Percentiles rank a stretch among this genome's conserved stretches.
phyloP scores from a whole-genome alignment of 2,329 filamentous ascomycete species.

The Nemania sp. region DNA sequence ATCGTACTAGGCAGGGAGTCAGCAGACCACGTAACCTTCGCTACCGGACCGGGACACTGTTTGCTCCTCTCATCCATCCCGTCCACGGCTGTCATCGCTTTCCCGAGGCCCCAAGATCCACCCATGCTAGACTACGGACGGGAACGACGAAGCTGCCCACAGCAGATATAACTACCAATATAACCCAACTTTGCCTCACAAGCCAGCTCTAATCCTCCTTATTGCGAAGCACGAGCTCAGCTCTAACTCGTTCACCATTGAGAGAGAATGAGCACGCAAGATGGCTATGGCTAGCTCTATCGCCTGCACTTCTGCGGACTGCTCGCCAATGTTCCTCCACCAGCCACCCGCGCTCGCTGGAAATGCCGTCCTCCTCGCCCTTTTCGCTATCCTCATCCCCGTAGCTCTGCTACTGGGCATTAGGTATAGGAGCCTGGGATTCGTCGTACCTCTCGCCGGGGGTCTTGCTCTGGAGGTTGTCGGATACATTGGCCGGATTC shows the following conservation, averaged over 20 bases:
- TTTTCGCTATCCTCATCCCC: conserved; percentile 48
- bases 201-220: background rate
- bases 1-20: conserved; percentile 10
- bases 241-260: conserved; percentile 9
- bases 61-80: conserved; percentile 13
- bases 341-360: conserved; percentile 46
- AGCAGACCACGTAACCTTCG: conserved; percentile 6
- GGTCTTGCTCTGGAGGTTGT: conserved; percentile 51
- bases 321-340: conserved; percentile 41
- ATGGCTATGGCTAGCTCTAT: conserved; percentile 35
- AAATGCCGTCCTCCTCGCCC: conserved; percentile 47
- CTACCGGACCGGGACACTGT: conserved; percentile 1
- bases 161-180: conserved; percentile 20
- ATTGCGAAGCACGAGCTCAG: background rate
- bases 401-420: conserved; percentile 45
- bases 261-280: conserved; percentile 24
- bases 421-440: conserved; percentile 47
- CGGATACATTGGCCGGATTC: conserved; percentile 52
- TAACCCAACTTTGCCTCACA: background rate
- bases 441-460: conserved; percentile 46
- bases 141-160: conserved; percentile 2
- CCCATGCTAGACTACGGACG: conserved; percentile 14
- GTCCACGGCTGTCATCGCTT: background rate
- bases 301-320: conserved; percentile 29
- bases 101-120: conserved; percentile 15